These are phyloP conservation scores for Calonectria montana DNA, from an alignment of 2,329 filamentous ascomycete genomes.

Conservation along the genomic window DNA sequence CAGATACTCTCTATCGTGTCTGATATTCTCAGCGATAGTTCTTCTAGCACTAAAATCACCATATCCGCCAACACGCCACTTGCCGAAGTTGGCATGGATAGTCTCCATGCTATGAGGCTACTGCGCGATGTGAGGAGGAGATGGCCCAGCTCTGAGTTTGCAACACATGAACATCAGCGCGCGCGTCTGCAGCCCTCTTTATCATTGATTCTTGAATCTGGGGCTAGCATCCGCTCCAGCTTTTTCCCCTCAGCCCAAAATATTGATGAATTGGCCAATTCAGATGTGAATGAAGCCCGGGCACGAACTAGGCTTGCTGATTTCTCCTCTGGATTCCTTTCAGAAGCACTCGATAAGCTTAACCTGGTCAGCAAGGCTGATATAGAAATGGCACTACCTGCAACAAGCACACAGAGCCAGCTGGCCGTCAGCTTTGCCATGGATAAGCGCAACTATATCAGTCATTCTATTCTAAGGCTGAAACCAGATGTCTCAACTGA, in stretches of 20 bases:
- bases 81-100: background rate
- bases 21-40: background rate
- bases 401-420: background rate
- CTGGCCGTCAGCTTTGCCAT: background rate
- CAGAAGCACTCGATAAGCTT: background rate
- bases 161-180: background rate
- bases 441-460: background rate
- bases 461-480: background rate
- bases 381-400: background rate
- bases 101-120: background rate
- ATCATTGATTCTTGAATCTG: background rate
- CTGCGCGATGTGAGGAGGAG: background rate
- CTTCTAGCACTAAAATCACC: background rate
- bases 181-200: background rate
- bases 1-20: background rate
- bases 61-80: background rate
- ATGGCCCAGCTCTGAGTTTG: background rate
- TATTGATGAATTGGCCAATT: background rate
- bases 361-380: background rate
- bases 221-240: background rate
- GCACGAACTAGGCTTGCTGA: background rate
- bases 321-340: background rate
- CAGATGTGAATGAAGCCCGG: background rate
- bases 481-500: background rate
- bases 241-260: background rate